Conservation (phyloP, 2,329 filamentous ascomycete genomes). For the Cordyceps tenuipes region DNA sequence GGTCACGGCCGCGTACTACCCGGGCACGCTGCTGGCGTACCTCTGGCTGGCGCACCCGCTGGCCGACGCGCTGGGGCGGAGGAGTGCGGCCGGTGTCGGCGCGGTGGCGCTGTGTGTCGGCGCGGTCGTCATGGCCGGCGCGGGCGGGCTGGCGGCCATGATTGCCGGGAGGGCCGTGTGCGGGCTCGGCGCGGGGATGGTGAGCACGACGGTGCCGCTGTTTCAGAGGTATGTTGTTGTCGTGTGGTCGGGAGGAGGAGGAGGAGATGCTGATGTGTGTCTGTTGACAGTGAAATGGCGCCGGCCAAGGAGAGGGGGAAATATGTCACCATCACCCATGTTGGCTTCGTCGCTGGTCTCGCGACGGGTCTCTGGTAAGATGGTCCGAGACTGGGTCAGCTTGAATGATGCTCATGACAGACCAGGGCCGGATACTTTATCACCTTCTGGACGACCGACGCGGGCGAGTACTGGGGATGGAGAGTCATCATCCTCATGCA, state of each 20-base stretch:
- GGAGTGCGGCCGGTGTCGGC: conserved; percentile 41
- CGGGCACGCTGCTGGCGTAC: conserved; percentile 48
- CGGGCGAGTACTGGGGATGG: conserved; percentile 42
- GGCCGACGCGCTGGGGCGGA: conserved; percentile 43
- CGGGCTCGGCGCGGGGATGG: conserved; percentile 44
- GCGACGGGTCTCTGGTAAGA: conserved; percentile 46
- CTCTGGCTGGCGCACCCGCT: conserved; percentile 44
- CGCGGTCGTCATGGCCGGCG: conserved; percentile 37
- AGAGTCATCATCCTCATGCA: conserved; percentile 43
- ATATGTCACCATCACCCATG: conserved; percentile 51
- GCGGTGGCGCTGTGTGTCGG: conserved; percentile 39
- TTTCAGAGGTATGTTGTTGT: conserved; percentile 40
- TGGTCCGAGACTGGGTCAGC: background rate
- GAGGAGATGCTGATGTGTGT: background rate
- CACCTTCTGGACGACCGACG: conserved; percentile 40
- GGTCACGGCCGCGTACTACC: conserved; percentile 49
- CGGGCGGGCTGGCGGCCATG: conserved; percentile 39
- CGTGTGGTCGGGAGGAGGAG: background rate
- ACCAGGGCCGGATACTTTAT: conserved; percentile 47
- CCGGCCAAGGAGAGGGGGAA: conserved; percentile 44
- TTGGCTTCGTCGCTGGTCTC: conserved; percentile 47
- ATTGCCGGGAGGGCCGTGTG: conserved; percentile 42
- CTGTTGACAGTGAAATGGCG: conserved; percentile 38
- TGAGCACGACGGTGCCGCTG: conserved; percentile 48
- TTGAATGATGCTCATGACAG: conserved; percentile 2